Evolutionary conservation across 1,139 yeast species (phyloP).

Genomic region (Diutina ranongensis): DNA sequence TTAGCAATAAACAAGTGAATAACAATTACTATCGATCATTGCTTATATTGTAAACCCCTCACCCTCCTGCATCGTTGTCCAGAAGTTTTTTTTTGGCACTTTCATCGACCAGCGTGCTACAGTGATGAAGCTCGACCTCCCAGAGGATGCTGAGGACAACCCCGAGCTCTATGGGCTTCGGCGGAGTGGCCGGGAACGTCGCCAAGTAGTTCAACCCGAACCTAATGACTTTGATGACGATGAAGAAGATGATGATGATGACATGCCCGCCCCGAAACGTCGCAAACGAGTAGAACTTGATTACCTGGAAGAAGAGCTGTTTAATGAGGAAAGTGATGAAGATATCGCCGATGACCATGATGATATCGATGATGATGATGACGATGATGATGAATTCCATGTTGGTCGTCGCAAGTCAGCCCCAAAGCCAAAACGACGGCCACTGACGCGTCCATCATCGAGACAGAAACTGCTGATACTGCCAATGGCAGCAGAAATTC

Average conservation of each 20-base stretch:
- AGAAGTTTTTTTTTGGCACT: background rate
- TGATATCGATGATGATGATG: slow-evolving; percentile 13
- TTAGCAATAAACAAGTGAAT: no score
- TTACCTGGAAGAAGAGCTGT: slow-evolving; percentile 11
- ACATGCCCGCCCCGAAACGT: slow-evolving; percentile 11
- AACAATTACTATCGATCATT: background rate
- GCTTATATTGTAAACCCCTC: background rate
- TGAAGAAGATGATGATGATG: slow-evolving; percentile 18
- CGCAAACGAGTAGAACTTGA: slow-evolving; percentile 2
- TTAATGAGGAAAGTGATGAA: slow-evolving; percentile 15
- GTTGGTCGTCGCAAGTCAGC: background rate
- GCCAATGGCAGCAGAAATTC: slow-evolving; percentile 29
- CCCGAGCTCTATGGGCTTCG: slow-evolving; percentile 92
- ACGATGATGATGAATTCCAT: slow-evolving; percentile 9
- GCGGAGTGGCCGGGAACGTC: slow-evolving; percentile 61
- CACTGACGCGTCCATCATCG: slow-evolving; percentile 8
- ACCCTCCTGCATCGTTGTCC: slow-evolving; percentile 4
- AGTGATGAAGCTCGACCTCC: slow-evolving; percentile 7
- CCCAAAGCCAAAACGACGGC: slow-evolving; percentile 4
- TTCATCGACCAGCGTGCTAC: background rate
- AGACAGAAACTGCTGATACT: slow-evolving; percentile 6
- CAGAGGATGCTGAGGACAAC: slow-evolving; percentile 21
- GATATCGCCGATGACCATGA: slow-evolving; percentile 14
- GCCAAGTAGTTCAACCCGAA: slow-evolving; percentile 15
- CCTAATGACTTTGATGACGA: slow-evolving; percentile 13